Conservation (phyloP, 164 flowering plant species). For the Macadamia integrifolia region DNA sequence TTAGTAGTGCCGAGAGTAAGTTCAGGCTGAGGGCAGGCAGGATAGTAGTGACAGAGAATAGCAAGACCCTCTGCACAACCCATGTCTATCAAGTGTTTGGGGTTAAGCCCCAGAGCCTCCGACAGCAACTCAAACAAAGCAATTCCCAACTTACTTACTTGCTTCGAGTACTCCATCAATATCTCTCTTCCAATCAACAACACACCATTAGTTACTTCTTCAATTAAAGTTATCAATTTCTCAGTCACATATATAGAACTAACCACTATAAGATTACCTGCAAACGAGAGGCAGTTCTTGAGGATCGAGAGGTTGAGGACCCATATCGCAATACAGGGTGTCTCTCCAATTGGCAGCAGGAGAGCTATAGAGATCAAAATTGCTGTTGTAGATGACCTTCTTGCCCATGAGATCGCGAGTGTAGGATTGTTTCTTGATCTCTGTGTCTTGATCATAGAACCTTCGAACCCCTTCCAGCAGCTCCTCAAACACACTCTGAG, state of each 20-base stretch:
- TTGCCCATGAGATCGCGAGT: conserved; percentile 18
- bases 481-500: conserved; percentile 8
- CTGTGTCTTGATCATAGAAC: conserved; percentile 16
- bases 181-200: not conserved
- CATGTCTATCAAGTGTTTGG: too few species aligned
- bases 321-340: conserved; percentile 12
- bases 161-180: too few species aligned
- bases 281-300: conserved; percentile 27
- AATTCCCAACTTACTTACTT: too few species aligned
- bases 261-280: conserved; percentile 18
- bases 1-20: too few species aligned
- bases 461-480: conserved; percentile 7
- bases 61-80: too few species aligned
- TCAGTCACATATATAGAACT: not conserved
- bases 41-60: too few species aligned
- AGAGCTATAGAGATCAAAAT: conserved; percentile 23
- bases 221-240: not conserved
- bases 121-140: too few species aligned
- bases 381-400: conserved; percentile 18
- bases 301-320: conserved; percentile 15
- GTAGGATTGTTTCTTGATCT: conserved; percentile 30
- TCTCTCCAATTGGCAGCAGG: conserved; percentile 36
- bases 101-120: too few species aligned
- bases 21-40: too few species aligned
- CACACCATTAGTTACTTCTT: too few species aligned